Evolutionary conservation across 176 grass and related monocot species (phyloP).

Genomic region (Thalia dealbata): DNA sequence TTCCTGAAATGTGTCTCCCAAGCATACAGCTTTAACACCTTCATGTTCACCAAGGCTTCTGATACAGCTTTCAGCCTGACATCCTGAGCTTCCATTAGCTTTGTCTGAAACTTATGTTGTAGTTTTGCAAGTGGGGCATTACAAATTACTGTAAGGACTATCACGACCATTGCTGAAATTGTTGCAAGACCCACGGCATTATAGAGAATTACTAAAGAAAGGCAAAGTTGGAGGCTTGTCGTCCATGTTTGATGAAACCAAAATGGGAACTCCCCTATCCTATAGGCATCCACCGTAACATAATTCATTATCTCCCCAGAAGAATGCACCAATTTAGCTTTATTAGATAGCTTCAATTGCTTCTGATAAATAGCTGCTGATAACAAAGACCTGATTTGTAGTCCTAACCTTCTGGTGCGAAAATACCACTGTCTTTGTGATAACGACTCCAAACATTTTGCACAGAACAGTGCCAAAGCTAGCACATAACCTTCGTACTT

Average conservation of each 20-base stretch:
- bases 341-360: slow-evolving; percentile 60
- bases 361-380: slow-evolving; percentile 81
- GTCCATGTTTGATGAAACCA: slow-evolving; percentile 97
- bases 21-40: slow-evolving; percentile 81
- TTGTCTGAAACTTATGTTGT: slow-evolving; percentile 75
- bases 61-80: slow-evolving; percentile 71
- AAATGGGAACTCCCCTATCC: slow-evolving; percentile 87
- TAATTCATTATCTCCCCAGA: slow-evolving; percentile 94
- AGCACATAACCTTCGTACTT: slow-evolving; percentile 61
- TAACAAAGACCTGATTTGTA: slow-evolving; percentile 62
- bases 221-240: slow-evolving; percentile 62
- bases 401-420: slow-evolving; percentile 59
- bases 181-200: slow-evolving; percentile 56
- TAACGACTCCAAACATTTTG: slow-evolving; percentile 73
- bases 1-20: slow-evolving; percentile 91
- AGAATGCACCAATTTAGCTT: slow-evolving; percentile 62
- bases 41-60: slow-evolving; percentile 75
- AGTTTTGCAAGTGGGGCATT: slow-evolving; percentile 85
- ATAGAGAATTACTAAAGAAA: slow-evolving; percentile 68
- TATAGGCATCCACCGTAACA: slow-evolving; percentile 73
- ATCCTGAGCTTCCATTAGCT: slow-evolving; percentile 86
- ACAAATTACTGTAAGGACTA: slow-evolving; percentile 57
- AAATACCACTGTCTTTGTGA: slow-evolving; percentile 92
- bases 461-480: slow-evolving; percentile 43
- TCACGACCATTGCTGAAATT: slow-evolving; percentile 49